These are phyloP conservation scores for Thalassiosira hispida DNA, from an alignment of 352 stramenopile genomes.

Conservation along the genomic window DNA sequence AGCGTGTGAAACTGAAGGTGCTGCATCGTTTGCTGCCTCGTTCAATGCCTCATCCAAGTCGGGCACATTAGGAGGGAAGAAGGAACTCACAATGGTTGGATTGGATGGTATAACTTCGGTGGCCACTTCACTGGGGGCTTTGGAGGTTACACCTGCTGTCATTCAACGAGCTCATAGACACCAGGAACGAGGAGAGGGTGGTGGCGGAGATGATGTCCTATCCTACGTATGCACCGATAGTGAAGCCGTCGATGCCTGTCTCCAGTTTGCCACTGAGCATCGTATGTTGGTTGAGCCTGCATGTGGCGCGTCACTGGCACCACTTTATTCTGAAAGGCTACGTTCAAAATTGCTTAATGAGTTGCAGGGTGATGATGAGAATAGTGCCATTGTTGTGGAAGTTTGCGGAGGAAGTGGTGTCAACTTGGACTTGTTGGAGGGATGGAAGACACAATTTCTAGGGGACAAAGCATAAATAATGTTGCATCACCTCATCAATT, in stretches of 20 bases:
- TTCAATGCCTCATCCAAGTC: conserved; percentile 39
- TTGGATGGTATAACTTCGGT: conserved; percentile 83
- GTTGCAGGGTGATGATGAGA: conserved; percentile 28
- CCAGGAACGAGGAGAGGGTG: conserved; percentile 25
- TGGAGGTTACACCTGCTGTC: conserved; percentile 78
- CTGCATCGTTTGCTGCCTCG: conserved; percentile 81
- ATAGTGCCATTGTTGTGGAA: conserved; percentile 81
- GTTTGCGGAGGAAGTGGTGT: conserved; percentile 85
- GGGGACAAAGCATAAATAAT: neutral
- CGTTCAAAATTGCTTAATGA: conserved; percentile 46
- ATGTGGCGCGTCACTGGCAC: conserved; percentile 85
- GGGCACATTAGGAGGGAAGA: conserved; percentile 8
- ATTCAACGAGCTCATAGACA: conserved; percentile 67
- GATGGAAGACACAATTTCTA: conserved; percentile 69
- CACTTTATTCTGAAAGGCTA: conserved; percentile 71
- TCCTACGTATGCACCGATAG: conserved; percentile 82
- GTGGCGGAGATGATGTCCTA: conserved; percentile 49
- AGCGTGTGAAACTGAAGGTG: conserved; percentile 85
- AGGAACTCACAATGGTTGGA: conserved; percentile 60
- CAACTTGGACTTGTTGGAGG: conserved; percentile 73
- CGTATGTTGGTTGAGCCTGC: conserved; percentile 88
- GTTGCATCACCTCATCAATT: too few relatives aligned
- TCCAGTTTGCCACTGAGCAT: conserved; percentile 83
- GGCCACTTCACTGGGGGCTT: conserved; percentile 85
- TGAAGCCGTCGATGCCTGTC: conserved; percentile 84